These are phyloP conservation scores for Hortiboletus campestris DNA, from an alignment of 768 basidiomycete genomes.

Conservation along the genomic window DNA sequence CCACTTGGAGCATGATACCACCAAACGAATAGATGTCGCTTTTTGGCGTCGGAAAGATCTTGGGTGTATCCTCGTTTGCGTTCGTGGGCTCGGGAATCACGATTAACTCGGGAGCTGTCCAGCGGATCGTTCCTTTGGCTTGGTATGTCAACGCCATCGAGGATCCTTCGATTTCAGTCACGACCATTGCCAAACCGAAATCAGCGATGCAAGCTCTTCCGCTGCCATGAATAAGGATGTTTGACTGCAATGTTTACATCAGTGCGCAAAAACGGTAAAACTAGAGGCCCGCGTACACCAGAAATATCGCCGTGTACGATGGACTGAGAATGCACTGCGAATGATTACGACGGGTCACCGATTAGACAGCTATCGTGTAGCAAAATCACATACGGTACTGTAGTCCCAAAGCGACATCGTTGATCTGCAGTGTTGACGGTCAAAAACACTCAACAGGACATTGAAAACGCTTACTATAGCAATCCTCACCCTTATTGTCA, in stretches of 20 bases:
- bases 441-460: neutral
- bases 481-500: constrained; percentile 14
- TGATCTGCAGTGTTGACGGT: constrained; percentile 13
- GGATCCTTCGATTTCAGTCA: constrained; percentile 33
- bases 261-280: neutral
- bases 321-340: constrained; percentile 18
- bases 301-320: constrained; percentile 28
- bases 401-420: constrained; percentile 27
- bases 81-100: neutral
- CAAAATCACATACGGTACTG: constrained; percentile 22
- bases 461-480: constrained; percentile 11
- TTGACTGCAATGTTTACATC: constrained; percentile 29
- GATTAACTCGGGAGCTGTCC: constrained; percentile 47
- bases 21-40: constrained; percentile 41
- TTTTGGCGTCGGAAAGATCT: constrained; percentile 15
- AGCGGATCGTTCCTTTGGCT: constrained; percentile 42
- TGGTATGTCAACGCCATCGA: constrained; percentile 33
- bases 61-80: neutral
- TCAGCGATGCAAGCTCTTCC: constrained; percentile 44
- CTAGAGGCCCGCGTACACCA: constrained; percentile 21
- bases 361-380: neutral
- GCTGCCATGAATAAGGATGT: constrained; percentile 43
- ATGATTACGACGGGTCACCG: neutral
- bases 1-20: constrained; percentile 25
- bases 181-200: constrained; percentile 45